Evolutionary conservation across 2,329 filamentous ascomycete genomes (phyloP).

Genomic region (Trichoderma cornu-damae): DNA sequence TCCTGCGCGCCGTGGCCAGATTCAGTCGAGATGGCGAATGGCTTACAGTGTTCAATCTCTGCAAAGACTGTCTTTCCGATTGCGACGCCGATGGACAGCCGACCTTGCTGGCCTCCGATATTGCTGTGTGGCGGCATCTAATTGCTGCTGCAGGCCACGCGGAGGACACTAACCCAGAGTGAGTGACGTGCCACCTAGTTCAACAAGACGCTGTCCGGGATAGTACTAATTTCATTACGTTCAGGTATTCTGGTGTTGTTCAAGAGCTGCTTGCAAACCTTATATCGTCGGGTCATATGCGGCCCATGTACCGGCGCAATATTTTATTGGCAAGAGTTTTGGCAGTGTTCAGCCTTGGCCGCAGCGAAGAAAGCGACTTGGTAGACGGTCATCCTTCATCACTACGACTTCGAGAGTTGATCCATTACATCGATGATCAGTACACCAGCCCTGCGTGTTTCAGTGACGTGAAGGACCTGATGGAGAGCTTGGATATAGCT

Average conservation of each 20-base stretch:
- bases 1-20: slow-evolving; percentile 38
- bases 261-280: slow-evolving; percentile 31
- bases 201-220: too few species aligned
- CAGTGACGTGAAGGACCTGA: slow-evolving; percentile 43
- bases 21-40: slow-evolving; percentile 39
- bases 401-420: slow-evolving; percentile 32
- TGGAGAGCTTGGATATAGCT: slow-evolving; percentile 37
- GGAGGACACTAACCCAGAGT: slow-evolving; percentile 32
- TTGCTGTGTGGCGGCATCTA: slow-evolving; percentile 37
- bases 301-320: slow-evolving; percentile 39
- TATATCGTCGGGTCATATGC: slow-evolving; percentile 27
- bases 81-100: slow-evolving; percentile 35
- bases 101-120: slow-evolving; percentile 44
- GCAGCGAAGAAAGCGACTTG: slow-evolving; percentile 30
- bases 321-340: slow-evolving; percentile 37
- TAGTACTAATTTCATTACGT: too few species aligned
- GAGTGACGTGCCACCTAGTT: slow-evolving; percentile 15
- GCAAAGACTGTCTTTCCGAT: slow-evolving; percentile 39
- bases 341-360: slow-evolving; percentile 33
- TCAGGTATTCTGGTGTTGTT: slow-evolving; percentile 25
- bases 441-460: slow-evolving; percentile 40
- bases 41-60: slow-evolving; percentile 41
- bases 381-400: slow-evolving; percentile 28
- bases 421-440: slow-evolving; percentile 35
- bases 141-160: slow-evolving; percentile 36